phyloP scores from a whole-genome alignment of 2,329 filamentous ascomycete genomes.

The Alternaria ethzedia region DNA sequence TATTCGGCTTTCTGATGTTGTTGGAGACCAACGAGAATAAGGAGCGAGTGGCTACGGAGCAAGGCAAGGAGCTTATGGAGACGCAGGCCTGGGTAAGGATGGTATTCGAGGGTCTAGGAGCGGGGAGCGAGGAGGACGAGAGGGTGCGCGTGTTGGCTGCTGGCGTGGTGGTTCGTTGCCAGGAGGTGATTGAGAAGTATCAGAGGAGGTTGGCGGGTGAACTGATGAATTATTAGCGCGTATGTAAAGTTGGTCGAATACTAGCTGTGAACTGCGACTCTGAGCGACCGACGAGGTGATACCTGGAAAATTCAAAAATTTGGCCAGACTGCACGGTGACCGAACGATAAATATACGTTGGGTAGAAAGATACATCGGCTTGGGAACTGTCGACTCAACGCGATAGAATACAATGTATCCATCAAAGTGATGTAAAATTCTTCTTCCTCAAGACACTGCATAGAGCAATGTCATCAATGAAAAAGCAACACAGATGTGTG shows the following conservation, averaged over 20 bases:
- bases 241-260: neutral
- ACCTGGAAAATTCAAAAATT: neutral
- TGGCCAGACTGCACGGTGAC: neutral
- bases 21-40: slow-evolving; percentile 82
- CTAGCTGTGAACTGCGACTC: neutral
- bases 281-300: neutral
- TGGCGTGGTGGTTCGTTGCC: slow-evolving; percentile 75
- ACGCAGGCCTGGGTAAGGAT: slow-evolving; percentile 82
- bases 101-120: slow-evolving; percentile 67
- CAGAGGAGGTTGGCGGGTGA: slow-evolving; percentile 78
- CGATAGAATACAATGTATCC: neutral
- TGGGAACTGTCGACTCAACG: fast-evolving
- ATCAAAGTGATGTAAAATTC: neutral
- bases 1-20: slow-evolving; percentile 80
- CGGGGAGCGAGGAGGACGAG: slow-evolving; percentile 70
- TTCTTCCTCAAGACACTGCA: slow-evolving; percentile 49
- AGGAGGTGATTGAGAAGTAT: slow-evolving; percentile 83
- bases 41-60: slow-evolving; percentile 73
- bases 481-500: slow-evolving; percentile 28
- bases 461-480: slow-evolving; percentile 46
- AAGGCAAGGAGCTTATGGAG: slow-evolving; percentile 81
- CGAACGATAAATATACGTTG: neutral
- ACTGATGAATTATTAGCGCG: slow-evolving; percentile 52
- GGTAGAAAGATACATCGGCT: neutral
- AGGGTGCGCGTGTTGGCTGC: slow-evolving; percentile 80